Evolutionary conservation across 2,329 filamentous ascomycete species (phyloP), one percentile per base, ranked within the genome.

Genomic region (Canariomyces notabilis): DNA sequence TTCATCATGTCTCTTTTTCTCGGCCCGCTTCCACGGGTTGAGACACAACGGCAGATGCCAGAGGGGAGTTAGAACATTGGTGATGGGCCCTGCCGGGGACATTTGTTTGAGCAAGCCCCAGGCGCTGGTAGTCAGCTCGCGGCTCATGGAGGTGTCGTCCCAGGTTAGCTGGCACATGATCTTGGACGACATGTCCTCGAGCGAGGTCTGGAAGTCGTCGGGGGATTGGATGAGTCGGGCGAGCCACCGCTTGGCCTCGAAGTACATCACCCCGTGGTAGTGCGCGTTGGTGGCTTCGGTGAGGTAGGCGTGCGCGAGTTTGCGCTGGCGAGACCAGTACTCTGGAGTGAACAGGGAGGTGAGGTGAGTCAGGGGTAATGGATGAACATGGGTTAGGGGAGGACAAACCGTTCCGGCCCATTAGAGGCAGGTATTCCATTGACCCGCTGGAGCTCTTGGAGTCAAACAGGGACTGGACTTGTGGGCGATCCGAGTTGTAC

Each of bases 171-270:
- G 65, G 40, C 70, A 74, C 72, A 77, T 77, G 44, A 79, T 67
- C 58, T 78, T 78, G n/a, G 75, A 73, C 14, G 73, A 68, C 73
- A 77, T 76, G 51, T 79, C 75, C 54, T 79, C 75, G 5, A 79
- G 65, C 0, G 69, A 71, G 55, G 66, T 69, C 8, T 63, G 61
- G 51, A 77, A 78, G 58, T 70, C 63, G 49, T 77, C 73, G 1
- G 75, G 74, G 35, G 76, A 64, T 21, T 70, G 64, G 21, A 77
- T 57, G 5, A 78, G 62, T 22, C 69, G 63, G 44, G 65, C 69
- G 35, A 78, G 60, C 72, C 73, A 78, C 32, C 75, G 67, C 63
- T 78, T 77, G 9, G 68, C 68, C 54, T 79, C 75, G 49, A 72
- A 70, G 49, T 77, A 69, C 69, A 78, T 75, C 7, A 61, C 45